Evolutionary conservation across 2,329 filamentous ascomycete species (phyloP).

Genomic region (Penicillium sp.): DNA sequence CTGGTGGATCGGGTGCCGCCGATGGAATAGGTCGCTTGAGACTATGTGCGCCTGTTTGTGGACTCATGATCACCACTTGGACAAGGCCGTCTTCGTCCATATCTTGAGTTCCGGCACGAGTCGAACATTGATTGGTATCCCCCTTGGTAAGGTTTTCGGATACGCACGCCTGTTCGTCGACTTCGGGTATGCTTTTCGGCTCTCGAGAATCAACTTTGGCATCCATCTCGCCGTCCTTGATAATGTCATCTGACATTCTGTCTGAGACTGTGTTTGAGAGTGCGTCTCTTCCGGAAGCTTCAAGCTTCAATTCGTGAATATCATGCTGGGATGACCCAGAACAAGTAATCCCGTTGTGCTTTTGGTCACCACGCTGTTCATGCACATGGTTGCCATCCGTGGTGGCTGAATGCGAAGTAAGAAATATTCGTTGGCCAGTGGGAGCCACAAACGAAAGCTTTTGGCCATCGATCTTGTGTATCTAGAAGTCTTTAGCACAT

Average conservation of each 20-base stretch:
- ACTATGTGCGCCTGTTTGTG: neutral
- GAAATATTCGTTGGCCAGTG: constrained; percentile 33
- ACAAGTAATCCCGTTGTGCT: neutral
- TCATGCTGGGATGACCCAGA: no score
- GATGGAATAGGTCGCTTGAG: constrained; percentile 12
- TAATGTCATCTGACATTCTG: neutral
- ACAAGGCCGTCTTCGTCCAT: neutral
- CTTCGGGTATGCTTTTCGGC: no score
- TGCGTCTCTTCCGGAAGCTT: no score
- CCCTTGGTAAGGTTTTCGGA: no score
- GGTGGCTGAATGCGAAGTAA: constrained; percentile 7
- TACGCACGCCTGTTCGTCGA: no score
- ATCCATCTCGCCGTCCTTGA: neutral
- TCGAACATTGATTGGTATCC: neutral
- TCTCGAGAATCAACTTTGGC: neutral
- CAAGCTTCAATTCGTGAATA: no score
- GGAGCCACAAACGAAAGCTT: constrained; percentile 36
- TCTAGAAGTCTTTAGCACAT: constrained; percentile 17
- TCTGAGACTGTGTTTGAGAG: no score
- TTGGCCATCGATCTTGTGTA: constrained; percentile 29
- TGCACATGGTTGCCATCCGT: neutral
- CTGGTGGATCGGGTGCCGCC: constrained; percentile 11
- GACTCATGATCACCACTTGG: constrained; percentile 14
- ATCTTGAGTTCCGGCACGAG: neutral
- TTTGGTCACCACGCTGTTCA: neutral